Evolutionary conservation across 2,329 filamentous ascomycete species (phyloP), one percentile per base, ranked within the genome.

Genomic region (Stylonectria norvegica): DNA sequence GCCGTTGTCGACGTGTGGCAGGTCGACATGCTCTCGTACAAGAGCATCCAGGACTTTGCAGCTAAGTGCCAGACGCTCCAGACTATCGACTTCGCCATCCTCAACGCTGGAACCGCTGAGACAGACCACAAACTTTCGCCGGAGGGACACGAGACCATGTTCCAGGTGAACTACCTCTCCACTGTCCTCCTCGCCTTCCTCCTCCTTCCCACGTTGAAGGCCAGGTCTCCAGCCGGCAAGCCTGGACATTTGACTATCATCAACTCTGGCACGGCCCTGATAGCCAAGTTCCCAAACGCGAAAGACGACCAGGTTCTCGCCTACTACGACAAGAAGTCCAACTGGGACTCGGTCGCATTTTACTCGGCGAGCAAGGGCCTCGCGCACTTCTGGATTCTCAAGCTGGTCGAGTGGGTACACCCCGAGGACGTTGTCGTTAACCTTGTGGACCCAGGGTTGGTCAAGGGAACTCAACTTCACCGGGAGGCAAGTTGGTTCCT

Each of bases 11-110:
- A 73, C 9, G 71, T 78, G 8, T 78, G 70, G 71, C 8, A 54
- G 3, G 49, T 79, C n/a, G 72, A 79, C 32, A 69, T 77, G 65
- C 38, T 42, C 4, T 68, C 62, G 0, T 73, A 75, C 35, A 55
- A 63, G 2, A 75, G 70, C 2, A 56, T 78, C 1, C 58, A 61
- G 20, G 52, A 47, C 0, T 78, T 78, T 40, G 64, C 60, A 0
- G 37, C 37, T 1, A 60, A 63, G 2, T 60, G 62, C n/a, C 49
- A 63, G 6, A 56, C 36, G 0, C 57, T 73, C 5, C 33, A 55
- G 1, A 58, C 66, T 0, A 52, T 76, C 15, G 70, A 76, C 48
- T 62, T 69, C 18, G 64, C 54, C 12, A 62, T 77, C 10, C 58
- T 74, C 16, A 75, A 75, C 37, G 71, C 72, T 1, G 73, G 68